phyloP scores from a whole-genome alignment of 1,284 basidiomycete genomes.

The Ceratobasidium sp. region DNA sequence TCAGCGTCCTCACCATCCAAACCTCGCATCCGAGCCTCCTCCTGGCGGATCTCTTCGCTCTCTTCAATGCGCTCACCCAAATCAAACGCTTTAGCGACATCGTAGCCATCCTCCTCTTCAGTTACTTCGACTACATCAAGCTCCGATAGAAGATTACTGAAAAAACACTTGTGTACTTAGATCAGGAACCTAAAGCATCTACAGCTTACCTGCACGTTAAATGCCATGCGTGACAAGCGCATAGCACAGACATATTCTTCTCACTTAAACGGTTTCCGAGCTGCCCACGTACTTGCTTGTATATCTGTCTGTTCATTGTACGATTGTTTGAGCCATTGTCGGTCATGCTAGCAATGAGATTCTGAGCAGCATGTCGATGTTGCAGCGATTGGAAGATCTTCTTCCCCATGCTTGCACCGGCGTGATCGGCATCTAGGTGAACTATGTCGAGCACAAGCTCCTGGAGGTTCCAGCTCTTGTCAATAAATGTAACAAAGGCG shows the following conservation, averaged over 20 bases:
- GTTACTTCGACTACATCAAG: not conserved
- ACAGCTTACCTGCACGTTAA: slow-evolving; percentile 10
- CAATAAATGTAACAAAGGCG: too few species aligned
- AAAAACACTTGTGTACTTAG: not conserved
- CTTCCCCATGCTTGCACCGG: not conserved
- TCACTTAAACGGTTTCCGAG: not conserved
- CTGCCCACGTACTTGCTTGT: not conserved
- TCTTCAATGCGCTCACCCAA: not conserved
- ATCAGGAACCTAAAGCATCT: not conserved
- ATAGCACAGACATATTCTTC: not conserved
- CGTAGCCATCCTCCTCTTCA: not conserved
- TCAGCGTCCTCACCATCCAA: too few species aligned
- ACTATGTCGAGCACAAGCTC: not conserved
- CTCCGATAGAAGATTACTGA: not conserved
- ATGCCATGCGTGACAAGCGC: slow-evolving; percentile 19
- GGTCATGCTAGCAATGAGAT: slow-evolving; percentile 28
- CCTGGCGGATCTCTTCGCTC: not conserved
- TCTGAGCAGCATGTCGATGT: not conserved
- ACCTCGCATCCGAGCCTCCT: too few species aligned
- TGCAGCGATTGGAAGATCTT: not conserved
- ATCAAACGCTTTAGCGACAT: not conserved
- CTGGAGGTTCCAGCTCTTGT: too few species aligned
- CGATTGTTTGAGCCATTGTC: slow-evolving; percentile 27
- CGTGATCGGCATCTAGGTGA: slow-evolving; percentile 18
- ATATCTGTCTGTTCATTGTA: slow-evolving; percentile 15